phyloP scores from a whole-genome alignment of 2,329 filamentous ascomycete genomes.

The Podosphaera fusca region DNA sequence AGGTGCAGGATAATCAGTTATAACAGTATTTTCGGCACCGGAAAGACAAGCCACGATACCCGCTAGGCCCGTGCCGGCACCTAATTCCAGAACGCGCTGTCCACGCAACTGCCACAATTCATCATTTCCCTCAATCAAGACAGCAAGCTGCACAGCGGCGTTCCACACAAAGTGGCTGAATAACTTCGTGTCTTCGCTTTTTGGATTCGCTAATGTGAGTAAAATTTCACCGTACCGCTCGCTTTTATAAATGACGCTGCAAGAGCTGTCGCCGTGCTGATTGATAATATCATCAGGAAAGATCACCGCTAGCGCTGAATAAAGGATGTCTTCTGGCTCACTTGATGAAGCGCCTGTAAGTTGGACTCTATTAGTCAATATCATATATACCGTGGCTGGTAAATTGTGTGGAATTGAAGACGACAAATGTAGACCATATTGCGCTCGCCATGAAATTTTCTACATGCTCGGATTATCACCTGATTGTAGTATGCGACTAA shows the following conservation, averaged over 20 bases:
- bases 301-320: constrained; percentile 33
- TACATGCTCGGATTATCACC: too few relatives aligned
- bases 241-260: constrained; percentile 35
- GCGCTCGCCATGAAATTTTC: too few relatives aligned
- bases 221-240: constrained; percentile 15
- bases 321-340: constrained; percentile 36
- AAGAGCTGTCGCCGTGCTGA: constrained; percentile 26
- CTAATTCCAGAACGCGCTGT: constrained; percentile 33
- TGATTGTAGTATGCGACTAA: too few relatives aligned
- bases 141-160: constrained; percentile 30
- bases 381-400: constrained; percentile 7
- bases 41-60: constrained; percentile 26
- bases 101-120: constrained; percentile 6
- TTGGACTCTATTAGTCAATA: constrained; percentile 26
- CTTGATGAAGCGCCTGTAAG: constrained; percentile 18
- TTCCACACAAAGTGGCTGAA: constrained; percentile 61
- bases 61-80: constrained; percentile 37
- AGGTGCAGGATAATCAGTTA: constrained; percentile 45
- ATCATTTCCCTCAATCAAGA: constrained; percentile 25
- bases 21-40: constrained; percentile 27
- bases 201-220: constrained; percentile 19
- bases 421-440: too few relatives aligned
- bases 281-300: constrained; percentile 43
- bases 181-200: constrained; percentile 29
- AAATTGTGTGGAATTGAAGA: too few relatives aligned